These are phyloP conservation scores for Oenanthe javanica DNA, from an alignment of 140 eudicot genomes.

Conservation along the genomic window DNA sequence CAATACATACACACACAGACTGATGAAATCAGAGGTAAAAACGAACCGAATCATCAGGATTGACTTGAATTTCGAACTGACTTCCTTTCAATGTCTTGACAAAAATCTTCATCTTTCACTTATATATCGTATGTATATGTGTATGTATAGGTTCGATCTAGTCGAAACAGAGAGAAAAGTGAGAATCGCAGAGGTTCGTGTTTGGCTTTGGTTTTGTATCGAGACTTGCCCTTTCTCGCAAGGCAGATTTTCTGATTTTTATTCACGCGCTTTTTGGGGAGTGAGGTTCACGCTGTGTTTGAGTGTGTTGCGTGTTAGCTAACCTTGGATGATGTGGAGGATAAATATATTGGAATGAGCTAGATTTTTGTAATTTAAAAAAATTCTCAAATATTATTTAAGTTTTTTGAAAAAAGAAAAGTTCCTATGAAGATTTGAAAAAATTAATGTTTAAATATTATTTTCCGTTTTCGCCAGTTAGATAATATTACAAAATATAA, in stretches of 20 bases:
- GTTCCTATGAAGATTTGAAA: no score
- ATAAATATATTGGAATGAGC: neutral
- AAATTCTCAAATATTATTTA: no score
- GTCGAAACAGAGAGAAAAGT: neutral
- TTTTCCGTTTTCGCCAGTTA: no score
- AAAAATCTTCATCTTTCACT: constrained; percentile 65
- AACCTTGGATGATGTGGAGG: neutral
- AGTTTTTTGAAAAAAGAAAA: no score
- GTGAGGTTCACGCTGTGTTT: neutral
- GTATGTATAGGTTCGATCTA: neutral
- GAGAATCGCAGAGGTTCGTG: neutral
- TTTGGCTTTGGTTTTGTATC: constrained; percentile 1
- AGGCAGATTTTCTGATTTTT: neutral
- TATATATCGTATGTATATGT: neutral
- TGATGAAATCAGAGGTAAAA: neutral
- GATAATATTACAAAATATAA: no score
- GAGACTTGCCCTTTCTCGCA: constrained; percentile 13
- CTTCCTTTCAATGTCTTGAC: constrained; percentile 83
- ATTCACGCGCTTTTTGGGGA: neutral
- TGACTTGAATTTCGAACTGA: constrained; percentile 72
- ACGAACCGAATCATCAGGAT: constrained; percentile 76
- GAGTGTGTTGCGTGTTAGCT: neutral
- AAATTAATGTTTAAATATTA: no score
- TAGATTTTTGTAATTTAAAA: neutral
- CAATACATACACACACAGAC: neutral